phyloP scores from a whole-genome alignment of 345 rosid species.

The Firmiana major region DNA sequence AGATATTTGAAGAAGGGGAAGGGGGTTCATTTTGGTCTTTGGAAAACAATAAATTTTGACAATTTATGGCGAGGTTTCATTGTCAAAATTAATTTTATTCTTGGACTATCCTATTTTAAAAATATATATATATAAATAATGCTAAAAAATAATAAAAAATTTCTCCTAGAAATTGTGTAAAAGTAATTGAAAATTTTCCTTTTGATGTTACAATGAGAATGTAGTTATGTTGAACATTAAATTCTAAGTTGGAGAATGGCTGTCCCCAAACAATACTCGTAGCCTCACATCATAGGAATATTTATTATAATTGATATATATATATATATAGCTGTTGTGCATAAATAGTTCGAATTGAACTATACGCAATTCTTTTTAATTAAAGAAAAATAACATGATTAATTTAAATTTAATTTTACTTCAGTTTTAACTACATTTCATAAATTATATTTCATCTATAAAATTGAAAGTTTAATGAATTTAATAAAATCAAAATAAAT shows the following conservation, averaged over 20 bases:
- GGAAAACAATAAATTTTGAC: background rate
- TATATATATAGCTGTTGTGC: background rate
- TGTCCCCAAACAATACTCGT: background rate
- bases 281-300: background rate
- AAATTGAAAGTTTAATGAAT: too few species aligned
- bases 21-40: background rate
- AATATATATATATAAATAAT: background rate
- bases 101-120: background rate
- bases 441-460: too few species aligned
- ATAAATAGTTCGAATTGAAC: background rate
- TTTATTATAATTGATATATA: background rate
- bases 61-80: background rate
- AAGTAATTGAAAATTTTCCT: background rate
- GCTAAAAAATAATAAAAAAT: too few species aligned
- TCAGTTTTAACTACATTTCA: too few species aligned
- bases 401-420: too few species aligned
- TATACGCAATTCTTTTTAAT: background rate
- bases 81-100: background rate
- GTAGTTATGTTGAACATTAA: background rate
- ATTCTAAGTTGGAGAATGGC: background rate
- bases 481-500: too few species aligned
- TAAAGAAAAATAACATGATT: too few species aligned
- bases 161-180: background rate
- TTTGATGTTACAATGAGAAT: background rate
- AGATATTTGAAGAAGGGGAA: too few species aligned